Evolutionary conservation across 768 basidiomycete species (phyloP).

Genomic region (Leccinum sublutescens): DNA sequence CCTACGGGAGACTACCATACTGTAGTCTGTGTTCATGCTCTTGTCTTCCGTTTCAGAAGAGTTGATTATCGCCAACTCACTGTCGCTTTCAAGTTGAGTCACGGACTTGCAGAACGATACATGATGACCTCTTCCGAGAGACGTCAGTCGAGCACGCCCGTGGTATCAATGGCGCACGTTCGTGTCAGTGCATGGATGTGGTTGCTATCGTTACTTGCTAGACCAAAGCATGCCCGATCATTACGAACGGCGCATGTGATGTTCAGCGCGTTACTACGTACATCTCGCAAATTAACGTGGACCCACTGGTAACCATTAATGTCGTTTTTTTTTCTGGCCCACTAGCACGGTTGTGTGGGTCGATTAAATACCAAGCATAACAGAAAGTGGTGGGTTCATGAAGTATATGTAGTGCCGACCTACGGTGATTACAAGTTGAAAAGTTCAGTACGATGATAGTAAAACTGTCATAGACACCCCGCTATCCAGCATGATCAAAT

Average conservation of each 20-base stretch:
- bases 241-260: too few species aligned
- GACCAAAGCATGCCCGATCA: neutral
- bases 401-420: neutral
- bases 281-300: neutral
- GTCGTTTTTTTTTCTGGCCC: neutral
- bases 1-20: too few species aligned
- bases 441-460: neutral
- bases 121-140: too few species aligned
- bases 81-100: too few species aligned
- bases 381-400: neutral
- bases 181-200: too few species aligned
- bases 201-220: neutral
- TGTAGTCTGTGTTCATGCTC: too few species aligned
- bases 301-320: neutral
- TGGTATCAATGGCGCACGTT: too few species aligned
- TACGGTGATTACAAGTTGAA: conserved; percentile 4
- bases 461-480: neutral
- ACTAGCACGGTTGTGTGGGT: neutral
- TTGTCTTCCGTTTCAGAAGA: too few species aligned
- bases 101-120: too few species aligned
- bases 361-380: neutral
- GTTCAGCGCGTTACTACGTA: neutral
- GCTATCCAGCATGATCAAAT: neutral
- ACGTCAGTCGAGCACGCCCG: too few species aligned
- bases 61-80: too few species aligned